Evolutionary conservation across 1,139 yeast genomes (phyloP).

Genomic region (Ogataea hybrid): DNA sequence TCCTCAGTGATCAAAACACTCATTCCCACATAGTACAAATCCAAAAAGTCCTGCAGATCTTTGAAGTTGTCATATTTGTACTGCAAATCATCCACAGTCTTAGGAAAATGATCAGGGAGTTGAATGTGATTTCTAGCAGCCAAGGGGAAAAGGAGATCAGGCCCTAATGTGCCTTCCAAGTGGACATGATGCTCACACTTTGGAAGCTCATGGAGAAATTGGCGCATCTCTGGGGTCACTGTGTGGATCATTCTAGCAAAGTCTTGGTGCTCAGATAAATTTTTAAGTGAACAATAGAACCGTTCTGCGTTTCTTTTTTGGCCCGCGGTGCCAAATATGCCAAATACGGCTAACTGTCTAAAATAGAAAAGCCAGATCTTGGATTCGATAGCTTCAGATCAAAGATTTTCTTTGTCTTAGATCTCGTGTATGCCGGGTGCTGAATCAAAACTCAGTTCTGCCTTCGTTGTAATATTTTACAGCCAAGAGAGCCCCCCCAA

Average conservation of each 20-base stretch:
- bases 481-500: constrained; percentile 76
- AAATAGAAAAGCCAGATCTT: background rate
- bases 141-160: constrained; percentile 61
- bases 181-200: constrained; percentile 85
- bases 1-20: constrained; percentile 60
- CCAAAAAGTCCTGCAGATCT: constrained; percentile 72
- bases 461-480: constrained; percentile 24
- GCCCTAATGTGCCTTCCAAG: constrained; percentile 78
- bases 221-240: constrained; percentile 27
- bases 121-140: constrained; percentile 58
- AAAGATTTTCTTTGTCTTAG: background rate
- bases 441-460: constrained; percentile 16
- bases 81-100: constrained; percentile 38
- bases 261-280: background rate
- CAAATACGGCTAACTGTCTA: background rate
- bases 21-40: constrained; percentile 78
- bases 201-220: constrained; percentile 64
- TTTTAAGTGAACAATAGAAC: constrained; percentile 4
- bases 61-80: constrained; percentile 58
- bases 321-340: background rate
- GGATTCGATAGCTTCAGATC: background rate
- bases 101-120: constrained; percentile 62
- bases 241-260: constrained; percentile 15
- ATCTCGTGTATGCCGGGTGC: background rate
- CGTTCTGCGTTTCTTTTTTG: background rate